phyloP scores from a whole-genome alignment of 305 asterid species.

The Fraxinus xanthoxyloides region DNA sequence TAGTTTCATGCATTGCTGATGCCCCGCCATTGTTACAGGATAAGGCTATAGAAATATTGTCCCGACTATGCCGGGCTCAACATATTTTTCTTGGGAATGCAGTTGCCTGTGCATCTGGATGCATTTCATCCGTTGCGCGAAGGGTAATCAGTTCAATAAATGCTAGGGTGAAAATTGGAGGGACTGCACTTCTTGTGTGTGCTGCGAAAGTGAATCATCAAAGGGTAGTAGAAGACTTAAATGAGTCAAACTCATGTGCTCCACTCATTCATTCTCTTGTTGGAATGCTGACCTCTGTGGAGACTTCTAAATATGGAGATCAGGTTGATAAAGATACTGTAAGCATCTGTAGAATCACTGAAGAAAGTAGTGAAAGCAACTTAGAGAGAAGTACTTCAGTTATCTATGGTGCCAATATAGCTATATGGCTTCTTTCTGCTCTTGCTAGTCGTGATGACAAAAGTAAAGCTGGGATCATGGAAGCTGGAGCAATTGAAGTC shows the following conservation, averaged over 20 bases:
- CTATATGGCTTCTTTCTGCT: slow-evolving; percentile 87
- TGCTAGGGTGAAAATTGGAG: slow-evolving; percentile 77
- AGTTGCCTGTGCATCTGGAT: slow-evolving; percentile 66
- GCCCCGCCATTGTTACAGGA: slow-evolving; percentile 80
- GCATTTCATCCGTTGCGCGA: slow-evolving; percentile 69
- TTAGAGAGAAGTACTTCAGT: slow-evolving; percentile 60
- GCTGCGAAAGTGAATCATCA: slow-evolving; percentile 75
- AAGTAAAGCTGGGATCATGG: slow-evolving; percentile 76
- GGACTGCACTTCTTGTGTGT: slow-evolving; percentile 92
- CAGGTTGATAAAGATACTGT: slow-evolving; percentile 52
- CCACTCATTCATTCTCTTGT: slow-evolving; percentile 82
- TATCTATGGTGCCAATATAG: slow-evolving; percentile 71
- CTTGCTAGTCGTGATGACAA: slow-evolving; percentile 77
- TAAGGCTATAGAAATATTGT: slow-evolving; percentile 81
- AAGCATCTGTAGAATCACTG: slow-evolving; percentile 57
- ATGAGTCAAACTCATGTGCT: slow-evolving; percentile 54
- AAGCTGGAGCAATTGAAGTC: slow-evolving; percentile 93
- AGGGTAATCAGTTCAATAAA: slow-evolving; percentile 67
- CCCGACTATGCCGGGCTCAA: slow-evolving; percentile 74
- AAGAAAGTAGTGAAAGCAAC: slow-evolving; percentile 34
- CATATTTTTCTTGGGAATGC: slow-evolving; percentile 70
- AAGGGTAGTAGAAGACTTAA: slow-evolving; percentile 74
- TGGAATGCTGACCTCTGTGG: slow-evolving; percentile 62
- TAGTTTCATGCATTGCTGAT: slow-evolving; percentile 84
- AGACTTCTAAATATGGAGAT: slow-evolving; percentile 50